These are phyloP conservation scores for Scleromitrula shiraiana DNA, from an alignment of 2,329 filamentous ascomycete genomes.

Conservation along the genomic window DNA sequence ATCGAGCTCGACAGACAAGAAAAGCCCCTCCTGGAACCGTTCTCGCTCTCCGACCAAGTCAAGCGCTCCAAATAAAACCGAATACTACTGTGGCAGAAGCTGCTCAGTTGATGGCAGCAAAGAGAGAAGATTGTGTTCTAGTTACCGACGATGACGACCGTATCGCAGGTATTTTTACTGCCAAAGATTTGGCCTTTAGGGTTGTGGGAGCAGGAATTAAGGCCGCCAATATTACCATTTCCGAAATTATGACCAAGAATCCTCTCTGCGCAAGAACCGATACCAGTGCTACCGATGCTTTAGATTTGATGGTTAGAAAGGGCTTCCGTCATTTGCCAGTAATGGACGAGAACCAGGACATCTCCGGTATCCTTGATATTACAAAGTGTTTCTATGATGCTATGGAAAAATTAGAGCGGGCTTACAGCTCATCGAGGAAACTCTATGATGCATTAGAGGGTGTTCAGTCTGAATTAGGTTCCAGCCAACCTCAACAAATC, in stretches of 20 bases:
- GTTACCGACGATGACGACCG: slow-evolving; percentile 97
- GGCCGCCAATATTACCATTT: slow-evolving; percentile 82
- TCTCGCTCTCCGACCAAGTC: slow-evolving; percentile 88
- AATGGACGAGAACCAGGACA: slow-evolving; percentile 99
- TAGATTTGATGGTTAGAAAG: slow-evolving; percentile 97
- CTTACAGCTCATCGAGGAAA: slow-evolving; percentile 96
- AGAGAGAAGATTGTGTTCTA: slow-evolving; percentile 94
- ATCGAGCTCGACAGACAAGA: slow-evolving; percentile 73
- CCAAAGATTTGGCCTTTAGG: slow-evolving; percentile 95
- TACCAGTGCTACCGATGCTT: slow-evolving; percentile 92
- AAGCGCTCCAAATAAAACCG: slow-evolving; percentile 95
- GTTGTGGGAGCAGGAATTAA: slow-evolving; percentile 89
- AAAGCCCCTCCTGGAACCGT: slow-evolving; percentile 96
- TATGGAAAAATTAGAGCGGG: slow-evolving; percentile 98
- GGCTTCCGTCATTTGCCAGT: slow-evolving; percentile 96
- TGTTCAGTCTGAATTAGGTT: slow-evolving; percentile 92
- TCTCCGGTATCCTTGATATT: slow-evolving; percentile 94
- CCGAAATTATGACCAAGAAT: slow-evolving; percentile 99
- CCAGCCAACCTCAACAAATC: slow-evolving; percentile 94
- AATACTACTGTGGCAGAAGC: slow-evolving; percentile 89
- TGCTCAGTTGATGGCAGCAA: slow-evolving; percentile 96
- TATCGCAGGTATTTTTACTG: slow-evolving; percentile 97
- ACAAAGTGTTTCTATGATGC: slow-evolving; percentile 99
- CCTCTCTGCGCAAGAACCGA: slow-evolving; percentile 94
- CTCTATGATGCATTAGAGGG: slow-evolving; percentile 96